Percentiles rank a stretch among this genome's conserved stretches.
phyloP scores from a whole-genome alignment of 2,329 filamentous ascomycete species.

The Dothistroma septosporum region DNA sequence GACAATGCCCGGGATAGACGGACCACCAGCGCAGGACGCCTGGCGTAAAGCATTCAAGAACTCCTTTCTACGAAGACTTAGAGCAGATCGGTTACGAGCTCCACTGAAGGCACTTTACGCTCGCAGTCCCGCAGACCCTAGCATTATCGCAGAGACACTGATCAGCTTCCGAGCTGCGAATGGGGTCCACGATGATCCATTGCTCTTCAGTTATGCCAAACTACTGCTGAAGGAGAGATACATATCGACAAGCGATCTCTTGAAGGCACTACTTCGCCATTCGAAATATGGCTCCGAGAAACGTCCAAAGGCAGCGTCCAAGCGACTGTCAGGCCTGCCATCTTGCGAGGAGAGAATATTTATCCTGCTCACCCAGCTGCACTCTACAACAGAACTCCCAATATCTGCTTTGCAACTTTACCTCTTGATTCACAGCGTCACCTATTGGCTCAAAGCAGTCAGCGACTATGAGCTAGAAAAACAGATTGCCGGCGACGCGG shows the following conservation, averaged over 20 bases:
- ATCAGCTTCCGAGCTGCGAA: constrained; percentile 23
- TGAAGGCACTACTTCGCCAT: constrained; percentile 28
- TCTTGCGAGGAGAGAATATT: constrained; percentile 34
- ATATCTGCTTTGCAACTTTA: constrained; percentile 16
- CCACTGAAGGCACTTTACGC: constrained; percentile 20
- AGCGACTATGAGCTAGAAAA: constrained; percentile 30
- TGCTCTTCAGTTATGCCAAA: constrained; percentile 29
- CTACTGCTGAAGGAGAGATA: constrained; percentile 23
- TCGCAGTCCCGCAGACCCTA: constrained; percentile 6
- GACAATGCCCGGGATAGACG: not conserved
- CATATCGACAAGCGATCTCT: constrained; percentile 28
- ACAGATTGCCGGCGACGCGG: constrained; percentile 27
- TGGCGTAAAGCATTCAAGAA: constrained; percentile 13
- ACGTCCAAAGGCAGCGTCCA: not conserved
- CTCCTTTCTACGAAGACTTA: constrained; percentile 1
- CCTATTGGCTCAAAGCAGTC: constrained; percentile 30
- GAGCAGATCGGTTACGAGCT: constrained; percentile 5
- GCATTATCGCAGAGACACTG: constrained; percentile 24
- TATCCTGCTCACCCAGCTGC: constrained; percentile 26
- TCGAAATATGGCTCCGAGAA: constrained; percentile 20
- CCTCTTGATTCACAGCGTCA: constrained; percentile 24
- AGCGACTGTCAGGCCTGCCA: constrained; percentile 18
- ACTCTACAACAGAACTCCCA: constrained; percentile 23
- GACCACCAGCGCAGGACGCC: not conserved
- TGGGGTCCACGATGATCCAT: constrained; percentile 27